A percentile compares a stretch with the other conserved stretches of the same genome.
Conservation (phyloP, 441 rosid species). For the Viola pubescens region DNA sequence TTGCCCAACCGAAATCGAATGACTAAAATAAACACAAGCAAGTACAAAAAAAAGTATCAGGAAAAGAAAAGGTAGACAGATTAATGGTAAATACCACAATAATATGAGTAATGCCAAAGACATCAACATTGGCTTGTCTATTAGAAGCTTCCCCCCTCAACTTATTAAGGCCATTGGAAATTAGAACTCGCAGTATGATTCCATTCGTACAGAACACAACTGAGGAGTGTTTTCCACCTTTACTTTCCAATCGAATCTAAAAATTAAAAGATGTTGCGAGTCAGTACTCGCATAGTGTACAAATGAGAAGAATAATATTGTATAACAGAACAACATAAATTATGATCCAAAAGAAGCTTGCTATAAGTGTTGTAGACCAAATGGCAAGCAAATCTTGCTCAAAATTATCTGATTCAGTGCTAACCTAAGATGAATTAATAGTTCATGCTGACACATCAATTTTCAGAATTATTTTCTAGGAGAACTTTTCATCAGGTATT, state of each 20-base stretch:
- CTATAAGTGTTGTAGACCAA: not conserved
- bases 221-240: slow-evolving; percentile 82
- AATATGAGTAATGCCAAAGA: slow-evolving; percentile 78
- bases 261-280: slow-evolving; percentile 1
- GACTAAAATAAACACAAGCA: not conserved
- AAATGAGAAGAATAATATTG: not conserved
- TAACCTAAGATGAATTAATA: not conserved
- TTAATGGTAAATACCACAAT: slow-evolving; percentile 59
- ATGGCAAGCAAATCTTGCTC: not conserved
- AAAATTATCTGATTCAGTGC: not conserved
- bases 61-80: not conserved
- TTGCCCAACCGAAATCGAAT: too few species aligned
- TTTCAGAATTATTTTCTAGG: too few species aligned
- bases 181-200: slow-evolving; percentile 71
- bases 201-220: slow-evolving; percentile 98
- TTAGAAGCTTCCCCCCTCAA: slow-evolving; percentile 26
- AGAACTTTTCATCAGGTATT: too few species aligned
- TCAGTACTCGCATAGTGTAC: slow-evolving; percentile 1
- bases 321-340: not conserved
- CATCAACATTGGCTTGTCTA: slow-evolving; percentile 23
- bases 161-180: slow-evolving; percentile 42
- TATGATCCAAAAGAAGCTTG: slow-evolving; percentile 3
- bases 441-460: not conserved
- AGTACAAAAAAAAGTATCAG: not conserved
- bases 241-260: slow-evolving; percentile 87